Base-by-base conservation (phyloP, 2,329 filamentous ascomycete genomes). In the Nemania sp. region DNA sequence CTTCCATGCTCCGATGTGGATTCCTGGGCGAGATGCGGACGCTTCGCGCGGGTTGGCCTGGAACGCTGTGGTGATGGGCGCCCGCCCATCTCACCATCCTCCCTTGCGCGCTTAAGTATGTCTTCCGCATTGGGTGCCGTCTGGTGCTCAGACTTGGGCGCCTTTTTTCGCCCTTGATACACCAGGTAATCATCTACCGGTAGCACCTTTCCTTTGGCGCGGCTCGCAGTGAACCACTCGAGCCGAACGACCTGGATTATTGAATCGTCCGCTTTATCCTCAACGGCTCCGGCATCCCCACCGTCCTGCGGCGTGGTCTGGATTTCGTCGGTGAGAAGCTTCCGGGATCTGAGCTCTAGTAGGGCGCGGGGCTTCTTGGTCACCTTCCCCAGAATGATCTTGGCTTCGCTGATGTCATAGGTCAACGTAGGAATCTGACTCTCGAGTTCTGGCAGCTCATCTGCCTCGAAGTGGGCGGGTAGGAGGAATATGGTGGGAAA, bases 1-100 rank as follows among this genome's bases (percentile, higher is more conserved):
- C 86, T 83, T 27, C 97, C 92, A 65, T 94, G 87, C 66, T 97
- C 93, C 2, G 91, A 92, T 0, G 94, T 97, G 0, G 91, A 92
- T 75, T 92, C 85, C 43, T 89, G 89, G 10, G 89, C 76, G 5
- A 97, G 80, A 38, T 61, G 66, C 56, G 73, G 76, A 62, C 62
- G 76, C 62, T 76, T 75, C 62, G 81, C 80, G 55, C 82, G 83
- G 66, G 77, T 8, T 29, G 72, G 67, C 45, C 71, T 70, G 18
- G 67, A 47, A 70, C 74, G 75, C 58, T 70, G 61, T 0, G 74
- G 69, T 51, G 74, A 69, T 1, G 72, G 69, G 35, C 52, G 67
- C 13, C 47, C n/a, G 32, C 45, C 41, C 0, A 54, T 53, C n/a
- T n/a, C n/a, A 13, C 67, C 66, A 60, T 77, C 61, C 72, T 76